Conservation (phyloP, 1,284 basidiomycete species). For the Tausonia pullulans region DNA sequence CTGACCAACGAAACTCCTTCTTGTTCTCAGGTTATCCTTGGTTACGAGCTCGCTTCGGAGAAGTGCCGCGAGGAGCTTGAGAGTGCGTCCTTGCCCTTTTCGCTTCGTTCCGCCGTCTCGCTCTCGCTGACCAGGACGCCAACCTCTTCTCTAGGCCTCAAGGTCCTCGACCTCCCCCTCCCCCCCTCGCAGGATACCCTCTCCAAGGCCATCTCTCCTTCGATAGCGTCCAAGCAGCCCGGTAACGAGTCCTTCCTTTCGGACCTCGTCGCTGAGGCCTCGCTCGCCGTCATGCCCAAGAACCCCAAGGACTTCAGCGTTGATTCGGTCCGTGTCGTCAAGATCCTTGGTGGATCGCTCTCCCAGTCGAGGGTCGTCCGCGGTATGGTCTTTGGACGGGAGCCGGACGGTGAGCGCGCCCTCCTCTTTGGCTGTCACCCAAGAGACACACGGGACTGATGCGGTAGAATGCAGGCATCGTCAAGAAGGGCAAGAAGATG, state of each 20-base stretch:
- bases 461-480: conserved; percentile 42
- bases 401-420: conserved; percentile 67
- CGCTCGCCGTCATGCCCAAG: conserved; percentile 75
- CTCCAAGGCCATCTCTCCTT: conserved; percentile 69
- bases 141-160: conserved; percentile 24
- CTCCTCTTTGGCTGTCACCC: background rate
- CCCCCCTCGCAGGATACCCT: conserved; percentile 72
- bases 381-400: conserved; percentile 96
- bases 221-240: conserved; percentile 95
- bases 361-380: conserved; percentile 75
- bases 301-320: conserved; percentile 90
- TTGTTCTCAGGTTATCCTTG: conserved; percentile 54
- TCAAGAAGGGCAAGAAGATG: conserved; percentile 69
- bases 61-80: conserved; percentile 83
- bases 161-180: conserved; percentile 47
- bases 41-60: conserved; percentile 85
- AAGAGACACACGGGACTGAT: background rate
- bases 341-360: conserved; percentile 91
- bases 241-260: conserved; percentile 79
- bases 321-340: conserved; percentile 95
- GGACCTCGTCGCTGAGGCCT: conserved; percentile 81
- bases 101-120: background rate
- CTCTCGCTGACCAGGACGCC: background rate
- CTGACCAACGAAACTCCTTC: background rate
- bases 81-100: conserved; percentile 46